Percentiles rank a stretch among this genome's conserved stretches.
Conservation (phyloP, 768 basidiomycete genomes). For the Trametes elegans region DNA sequence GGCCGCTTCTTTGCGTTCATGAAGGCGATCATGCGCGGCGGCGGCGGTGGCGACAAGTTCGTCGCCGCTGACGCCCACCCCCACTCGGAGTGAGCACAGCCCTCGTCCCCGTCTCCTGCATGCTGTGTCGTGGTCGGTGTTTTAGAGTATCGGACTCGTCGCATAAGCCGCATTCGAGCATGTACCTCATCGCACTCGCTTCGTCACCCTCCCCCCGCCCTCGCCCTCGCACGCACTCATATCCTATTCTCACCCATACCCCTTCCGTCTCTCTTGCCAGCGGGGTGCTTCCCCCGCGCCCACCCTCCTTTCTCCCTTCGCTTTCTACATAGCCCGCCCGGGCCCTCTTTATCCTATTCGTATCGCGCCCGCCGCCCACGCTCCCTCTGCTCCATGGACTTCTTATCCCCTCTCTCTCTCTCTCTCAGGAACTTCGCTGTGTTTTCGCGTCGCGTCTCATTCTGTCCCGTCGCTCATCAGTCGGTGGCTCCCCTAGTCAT, state of each 20-base stretch:
- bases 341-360: background rate
- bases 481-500: constrained; percentile 8
- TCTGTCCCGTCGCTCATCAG: no score
- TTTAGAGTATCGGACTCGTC: constrained; percentile 12
- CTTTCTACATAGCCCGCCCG: background rate
- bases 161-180: background rate
- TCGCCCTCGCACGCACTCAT: background rate
- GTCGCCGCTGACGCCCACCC: no score
- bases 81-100: background rate
- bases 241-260: constrained; percentile 5
- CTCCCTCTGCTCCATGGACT: background rate
- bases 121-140: background rate
- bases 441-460: background rate
- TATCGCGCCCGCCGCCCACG: background rate
- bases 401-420: background rate
- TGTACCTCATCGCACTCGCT: background rate
- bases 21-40: constrained; percentile 82
- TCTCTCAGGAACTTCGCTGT: background rate
- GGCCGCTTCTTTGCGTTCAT: constrained; percentile 87
- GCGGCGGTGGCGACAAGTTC: constrained; percentile 58
- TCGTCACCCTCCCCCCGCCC: background rate
- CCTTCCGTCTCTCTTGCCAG: background rate
- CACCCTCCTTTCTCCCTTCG: constrained; percentile 5
- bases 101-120: background rate
- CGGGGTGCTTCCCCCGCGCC: constrained; percentile 2